Evolutionary conservation across 352 stramenopile genomes (phyloP).

Genomic region (Globisporangium nagaii): DNA sequence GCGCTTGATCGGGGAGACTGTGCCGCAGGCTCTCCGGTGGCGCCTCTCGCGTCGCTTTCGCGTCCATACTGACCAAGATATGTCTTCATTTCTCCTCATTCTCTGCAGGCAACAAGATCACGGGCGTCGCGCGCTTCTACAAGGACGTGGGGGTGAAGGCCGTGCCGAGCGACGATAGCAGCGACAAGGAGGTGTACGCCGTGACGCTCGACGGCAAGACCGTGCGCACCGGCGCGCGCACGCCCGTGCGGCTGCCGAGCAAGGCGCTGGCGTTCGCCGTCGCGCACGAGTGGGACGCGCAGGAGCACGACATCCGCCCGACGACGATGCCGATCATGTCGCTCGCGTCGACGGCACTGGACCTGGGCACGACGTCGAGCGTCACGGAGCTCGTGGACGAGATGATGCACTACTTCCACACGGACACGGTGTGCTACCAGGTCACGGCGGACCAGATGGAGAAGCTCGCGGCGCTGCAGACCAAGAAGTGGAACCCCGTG

Average conservation of each 20-base stretch:
- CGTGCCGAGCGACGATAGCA: conserved; percentile 26
- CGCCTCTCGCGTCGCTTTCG: neutral
- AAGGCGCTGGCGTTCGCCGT: conserved; percentile 66
- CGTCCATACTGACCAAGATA: neutral
- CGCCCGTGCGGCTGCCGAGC: conserved; percentile 54
- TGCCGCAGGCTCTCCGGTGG: neutral
- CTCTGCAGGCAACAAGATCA: conserved; percentile 65
- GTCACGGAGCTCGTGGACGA: conserved; percentile 57
- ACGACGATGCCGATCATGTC: conserved; percentile 87
- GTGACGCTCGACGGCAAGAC: conserved; percentile 82
- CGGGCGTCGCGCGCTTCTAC: conserved; percentile 76
- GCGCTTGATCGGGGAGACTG: neutral
- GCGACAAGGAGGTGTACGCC: conserved; percentile 30
- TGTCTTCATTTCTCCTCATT: too few relatives aligned
- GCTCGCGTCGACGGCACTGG: conserved; percentile 73
- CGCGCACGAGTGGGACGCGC: conserved; percentile 82
- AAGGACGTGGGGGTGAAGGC: conserved; percentile 68
- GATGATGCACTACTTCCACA: conserved; percentile 85
- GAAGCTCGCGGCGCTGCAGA: conserved; percentile 71
- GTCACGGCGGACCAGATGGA: conserved; percentile 77
- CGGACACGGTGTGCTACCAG: conserved; percentile 87
- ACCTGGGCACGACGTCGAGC: conserved; percentile 55
- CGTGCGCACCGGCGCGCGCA: conserved; percentile 65
- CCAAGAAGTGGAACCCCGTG: conserved; percentile 82
- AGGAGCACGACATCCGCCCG: conserved; percentile 66